phyloP scores from a whole-genome alignment of 148 eudicot species.

The Linanthus parryae region DNA sequence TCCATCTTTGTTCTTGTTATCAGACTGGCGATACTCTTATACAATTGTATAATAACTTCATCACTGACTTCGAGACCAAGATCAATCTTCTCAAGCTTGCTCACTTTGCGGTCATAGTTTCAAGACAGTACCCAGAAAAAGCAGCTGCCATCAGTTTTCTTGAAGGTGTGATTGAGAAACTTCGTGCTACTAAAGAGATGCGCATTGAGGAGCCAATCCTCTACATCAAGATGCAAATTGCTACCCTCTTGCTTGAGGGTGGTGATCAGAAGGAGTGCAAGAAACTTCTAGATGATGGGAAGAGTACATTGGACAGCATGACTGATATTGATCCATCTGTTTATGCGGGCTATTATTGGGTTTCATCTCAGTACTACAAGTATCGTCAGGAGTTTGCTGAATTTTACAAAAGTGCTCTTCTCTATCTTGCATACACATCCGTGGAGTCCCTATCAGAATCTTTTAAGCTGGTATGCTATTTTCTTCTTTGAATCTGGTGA shows the following conservation, averaged over 20 bases:
- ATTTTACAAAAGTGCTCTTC: slow-evolving; percentile 91
- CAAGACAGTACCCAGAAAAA: slow-evolving; percentile 77
- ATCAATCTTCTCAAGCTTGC: slow-evolving; percentile 98
- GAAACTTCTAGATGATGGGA: slow-evolving; percentile 78
- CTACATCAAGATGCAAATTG: slow-evolving; percentile 82
- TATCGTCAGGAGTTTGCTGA: slow-evolving; percentile 84
- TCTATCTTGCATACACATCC: slow-evolving; percentile 88
- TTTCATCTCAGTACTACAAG: slow-evolving; percentile 83
- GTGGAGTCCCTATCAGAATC: slow-evolving; percentile 90
- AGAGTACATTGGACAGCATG: slow-evolving; percentile 81
- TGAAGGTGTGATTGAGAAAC: slow-evolving; percentile 86
- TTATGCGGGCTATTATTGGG: slow-evolving; percentile 87
- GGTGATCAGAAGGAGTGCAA: slow-evolving; percentile 86
- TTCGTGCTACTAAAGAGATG: slow-evolving; percentile 56
- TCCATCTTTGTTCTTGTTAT: slow-evolving; percentile 15
- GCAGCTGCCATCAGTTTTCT: slow-evolving; percentile 83
- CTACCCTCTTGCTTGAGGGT: slow-evolving; percentile 64
- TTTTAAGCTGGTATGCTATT: slow-evolving; percentile 78
- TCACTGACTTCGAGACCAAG: slow-evolving; percentile 92
- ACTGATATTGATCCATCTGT: slow-evolving; percentile 97
- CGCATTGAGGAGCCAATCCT: slow-evolving; percentile 87
- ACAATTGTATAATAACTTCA: slow-evolving; percentile 87
- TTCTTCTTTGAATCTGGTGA: slow-evolving; percentile 5
- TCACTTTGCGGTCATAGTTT: slow-evolving; percentile 89
- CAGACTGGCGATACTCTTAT: slow-evolving; percentile 95